These are phyloP conservation scores for Yamadazyma taylorii DNA, from an alignment of 1,139 yeast species.

Conservation along the genomic window DNA sequence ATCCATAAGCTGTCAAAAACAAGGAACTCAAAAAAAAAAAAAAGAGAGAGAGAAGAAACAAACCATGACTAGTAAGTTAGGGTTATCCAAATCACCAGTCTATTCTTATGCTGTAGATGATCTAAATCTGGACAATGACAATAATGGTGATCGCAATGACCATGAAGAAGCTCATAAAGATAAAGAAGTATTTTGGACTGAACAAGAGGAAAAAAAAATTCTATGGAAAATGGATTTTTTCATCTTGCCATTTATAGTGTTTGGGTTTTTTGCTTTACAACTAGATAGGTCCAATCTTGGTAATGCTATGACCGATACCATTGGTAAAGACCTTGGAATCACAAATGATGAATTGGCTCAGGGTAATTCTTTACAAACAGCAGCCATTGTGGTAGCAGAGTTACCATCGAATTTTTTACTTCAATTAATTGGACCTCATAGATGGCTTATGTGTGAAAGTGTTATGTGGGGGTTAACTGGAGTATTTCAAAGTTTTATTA, in stretches of 20 bases:
- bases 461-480: conserved; percentile 3
- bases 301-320: conserved; percentile 24
- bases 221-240: background rate
- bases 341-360: conserved; percentile 13
- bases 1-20: too few species aligned
- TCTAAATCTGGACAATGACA: background rate
- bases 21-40: too few species aligned
- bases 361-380: conserved; percentile 1
- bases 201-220: background rate
- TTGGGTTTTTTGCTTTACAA: conserved; percentile 1
- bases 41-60: background rate
- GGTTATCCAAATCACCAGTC: background rate
- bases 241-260: background rate
- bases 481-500: conserved; percentile 2
- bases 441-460: background rate
- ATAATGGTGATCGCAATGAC: background rate
- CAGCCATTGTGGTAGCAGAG: conserved; percentile 1
- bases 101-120: background rate
- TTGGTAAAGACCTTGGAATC: conserved; percentile 20
- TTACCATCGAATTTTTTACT: conserved; percentile 1
- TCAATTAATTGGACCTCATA: background rate
- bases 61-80: background rate
- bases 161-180: too few species aligned
- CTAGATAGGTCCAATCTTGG: conserved; percentile 22
- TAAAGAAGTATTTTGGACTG: background rate